phyloP scores from a whole-genome alignment of 768 basidiomycete species.

The Psilocybe cubensis region DNA sequence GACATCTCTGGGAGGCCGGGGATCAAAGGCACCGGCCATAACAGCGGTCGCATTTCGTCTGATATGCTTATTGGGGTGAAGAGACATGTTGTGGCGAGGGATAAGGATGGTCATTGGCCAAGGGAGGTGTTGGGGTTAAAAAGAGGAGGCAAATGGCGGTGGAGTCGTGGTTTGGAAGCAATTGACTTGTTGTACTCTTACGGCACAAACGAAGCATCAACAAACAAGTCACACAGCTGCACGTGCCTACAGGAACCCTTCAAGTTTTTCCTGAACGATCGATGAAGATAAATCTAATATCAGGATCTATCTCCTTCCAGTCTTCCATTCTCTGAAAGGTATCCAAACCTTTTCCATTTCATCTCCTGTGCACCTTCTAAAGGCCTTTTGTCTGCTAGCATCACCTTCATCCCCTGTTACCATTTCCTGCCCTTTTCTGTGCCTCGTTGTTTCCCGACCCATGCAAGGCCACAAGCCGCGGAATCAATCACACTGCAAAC shows the following conservation, averaged over 20 bases:
- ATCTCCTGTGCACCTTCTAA: slow-evolving; percentile 7
- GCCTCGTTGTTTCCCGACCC: slow-evolving; percentile 11
- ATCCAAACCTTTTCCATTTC: slow-evolving; percentile 21
- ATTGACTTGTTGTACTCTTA: slow-evolving; percentile 52
- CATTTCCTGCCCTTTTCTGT: slow-evolving; percentile 4
- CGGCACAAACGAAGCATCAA: slow-evolving; percentile 52
- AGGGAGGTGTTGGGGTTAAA: slow-evolving; percentile 36
- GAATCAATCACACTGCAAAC: slow-evolving; percentile 15
- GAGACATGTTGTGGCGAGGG: slow-evolving; percentile 27
- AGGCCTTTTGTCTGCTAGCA: slow-evolving; percentile 1
- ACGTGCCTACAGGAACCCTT: slow-evolving; percentile 51
- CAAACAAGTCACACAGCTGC: slow-evolving; percentile 46
- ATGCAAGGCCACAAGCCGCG: slow-evolving; percentile 9
- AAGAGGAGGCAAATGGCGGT: slow-evolving; percentile 41
- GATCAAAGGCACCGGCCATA: slow-evolving; percentile 76
- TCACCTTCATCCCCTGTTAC: background rate
- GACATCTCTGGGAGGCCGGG: slow-evolving; percentile 68
- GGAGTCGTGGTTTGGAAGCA: slow-evolving; percentile 58
- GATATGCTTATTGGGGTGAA: slow-evolving; percentile 41
- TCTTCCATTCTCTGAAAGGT: slow-evolving; percentile 20
- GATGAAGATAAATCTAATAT: slow-evolving; percentile 36
- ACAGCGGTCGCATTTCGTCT: slow-evolving; percentile 76
- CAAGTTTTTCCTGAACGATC: slow-evolving; percentile 37
- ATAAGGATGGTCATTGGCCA: slow-evolving; percentile 26
- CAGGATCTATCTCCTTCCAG: slow-evolving; percentile 45